phyloP scores from a whole-genome alignment of 257 asterid genomes.

The Solanum megistacrolobum region DNA sequence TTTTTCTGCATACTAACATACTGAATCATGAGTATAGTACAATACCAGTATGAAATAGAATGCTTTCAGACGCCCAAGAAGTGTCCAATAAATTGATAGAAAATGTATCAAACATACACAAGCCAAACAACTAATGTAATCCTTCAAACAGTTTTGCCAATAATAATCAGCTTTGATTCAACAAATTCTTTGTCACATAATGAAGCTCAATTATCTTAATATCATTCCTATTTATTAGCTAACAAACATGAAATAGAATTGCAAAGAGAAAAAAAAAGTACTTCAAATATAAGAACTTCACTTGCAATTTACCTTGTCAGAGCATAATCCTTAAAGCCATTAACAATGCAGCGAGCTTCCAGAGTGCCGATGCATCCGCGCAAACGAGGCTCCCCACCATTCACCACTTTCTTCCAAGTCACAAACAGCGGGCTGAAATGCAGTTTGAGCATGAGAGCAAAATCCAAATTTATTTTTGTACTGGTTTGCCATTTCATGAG shows the following conservation, averaged over 20 bases:
- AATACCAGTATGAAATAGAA: neutral
- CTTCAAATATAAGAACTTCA: neutral
- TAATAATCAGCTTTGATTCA: neutral
- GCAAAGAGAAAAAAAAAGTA: neutral
- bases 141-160: neutral
- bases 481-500: neutral
- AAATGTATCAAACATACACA: neutral
- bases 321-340: slow-evolving; percentile 89
- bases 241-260: neutral
- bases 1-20: neutral
- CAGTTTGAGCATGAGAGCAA: slow-evolving; percentile 8
- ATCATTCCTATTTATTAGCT: neutral
- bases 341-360: slow-evolving; percentile 68
- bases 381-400: slow-evolving; percentile 89
- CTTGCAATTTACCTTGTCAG: slow-evolving; percentile 55
- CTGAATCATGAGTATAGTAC: neutral
- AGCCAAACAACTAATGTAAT: neutral
- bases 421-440: slow-evolving; percentile 85
- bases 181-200: neutral
- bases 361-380: slow-evolving; percentile 99
- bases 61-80: neutral
- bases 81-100: neutral
- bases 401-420: slow-evolving; percentile 86
- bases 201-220: neutral
- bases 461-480: neutral